These are phyloP conservation scores for Nemania serpens DNA, from an alignment of 2,329 filamentous ascomycete genomes.

Conservation along the genomic window DNA sequence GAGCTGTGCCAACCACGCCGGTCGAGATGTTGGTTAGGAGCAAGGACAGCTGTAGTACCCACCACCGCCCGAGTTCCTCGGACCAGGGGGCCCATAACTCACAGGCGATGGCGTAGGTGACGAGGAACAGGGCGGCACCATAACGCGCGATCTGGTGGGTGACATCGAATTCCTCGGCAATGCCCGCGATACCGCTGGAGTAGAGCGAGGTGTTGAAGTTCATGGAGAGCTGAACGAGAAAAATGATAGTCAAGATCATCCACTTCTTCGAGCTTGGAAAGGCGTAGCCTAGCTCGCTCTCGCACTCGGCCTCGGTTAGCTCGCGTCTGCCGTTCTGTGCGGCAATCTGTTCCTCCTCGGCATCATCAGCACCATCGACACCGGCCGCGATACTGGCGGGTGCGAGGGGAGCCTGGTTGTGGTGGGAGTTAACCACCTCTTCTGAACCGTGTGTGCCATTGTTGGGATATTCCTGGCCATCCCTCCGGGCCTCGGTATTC, in stretches of 20 bases:
- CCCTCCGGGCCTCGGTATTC: no score
- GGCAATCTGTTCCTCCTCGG: slow-evolving; percentile 31
- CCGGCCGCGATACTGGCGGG: slow-evolving; percentile 26
- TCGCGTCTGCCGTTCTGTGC: slow-evolving; percentile 36
- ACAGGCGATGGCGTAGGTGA: slow-evolving; percentile 83
- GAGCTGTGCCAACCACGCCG: slow-evolving; percentile 71
- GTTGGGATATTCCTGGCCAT: no score
- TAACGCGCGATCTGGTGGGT: slow-evolving; percentile 70
- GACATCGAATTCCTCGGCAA: slow-evolving; percentile 69
- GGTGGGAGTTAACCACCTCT: not conserved
- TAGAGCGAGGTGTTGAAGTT: slow-evolving; percentile 79
- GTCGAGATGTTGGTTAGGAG: slow-evolving; percentile 80
- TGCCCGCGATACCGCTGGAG: slow-evolving; percentile 69
- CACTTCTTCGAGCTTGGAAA: slow-evolving; percentile 70
- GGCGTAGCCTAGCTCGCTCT: slow-evolving; percentile 66
- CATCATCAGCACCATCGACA: slow-evolving; percentile 27
- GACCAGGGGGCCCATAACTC: slow-evolving; percentile 89
- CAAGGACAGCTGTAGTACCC: slow-evolving; percentile 73
- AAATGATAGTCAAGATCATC: slow-evolving; percentile 74
- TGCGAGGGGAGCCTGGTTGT: slow-evolving; percentile 20
- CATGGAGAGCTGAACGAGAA: slow-evolving; percentile 76
- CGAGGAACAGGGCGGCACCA: slow-evolving; percentile 78
- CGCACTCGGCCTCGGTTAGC: slow-evolving; percentile 57
- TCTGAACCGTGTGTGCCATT: no score
- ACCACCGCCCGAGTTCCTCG: slow-evolving; percentile 79